These are phyloP conservation scores for Mycena capillaripes DNA, from an alignment of 768 basidiomycete species.

Conservation along the genomic window DNA sequence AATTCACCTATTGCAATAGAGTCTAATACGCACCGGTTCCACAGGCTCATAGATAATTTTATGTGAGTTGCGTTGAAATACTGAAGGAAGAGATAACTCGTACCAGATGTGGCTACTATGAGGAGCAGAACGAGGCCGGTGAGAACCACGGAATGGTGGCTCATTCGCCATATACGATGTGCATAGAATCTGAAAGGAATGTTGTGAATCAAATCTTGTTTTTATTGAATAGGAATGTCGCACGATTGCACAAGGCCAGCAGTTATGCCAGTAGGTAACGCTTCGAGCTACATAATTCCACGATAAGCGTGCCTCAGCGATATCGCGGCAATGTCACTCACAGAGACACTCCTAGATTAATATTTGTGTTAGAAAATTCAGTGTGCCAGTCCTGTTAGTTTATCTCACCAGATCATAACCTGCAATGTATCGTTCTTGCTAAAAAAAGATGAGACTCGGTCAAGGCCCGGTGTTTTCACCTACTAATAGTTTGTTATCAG, in stretches of 20 bases:
- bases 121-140: constrained; percentile 48
- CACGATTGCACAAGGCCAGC: constrained; percentile 67
- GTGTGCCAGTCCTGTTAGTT: too few species aligned
- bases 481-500: constrained; percentile 59
- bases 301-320: background rate
- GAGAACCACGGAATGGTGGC: constrained; percentile 54
- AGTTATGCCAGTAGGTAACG: constrained; percentile 62
- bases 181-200: constrained; percentile 58
- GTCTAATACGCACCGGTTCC: constrained; percentile 48
- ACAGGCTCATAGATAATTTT: constrained; percentile 25
- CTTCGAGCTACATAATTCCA: constrained; percentile 53
- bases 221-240: constrained; percentile 4
- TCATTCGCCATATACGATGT: constrained; percentile 66
- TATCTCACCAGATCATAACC: constrained; percentile 32
- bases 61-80: too few species aligned
- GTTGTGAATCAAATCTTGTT: background rate
- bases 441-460: background rate
- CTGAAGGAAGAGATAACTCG: too few species aligned
- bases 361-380: background rate
- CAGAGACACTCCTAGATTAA: constrained; percentile 53
- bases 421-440: constrained; percentile 23
- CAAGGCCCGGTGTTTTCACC: constrained; percentile 25
- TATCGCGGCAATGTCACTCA: constrained; percentile 37
- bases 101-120: constrained; percentile 48
- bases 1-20: background rate